Evolutionary conservation across 2,329 filamentous ascomycete species (phyloP).

Genomic region (Fusarium sp.): DNA sequence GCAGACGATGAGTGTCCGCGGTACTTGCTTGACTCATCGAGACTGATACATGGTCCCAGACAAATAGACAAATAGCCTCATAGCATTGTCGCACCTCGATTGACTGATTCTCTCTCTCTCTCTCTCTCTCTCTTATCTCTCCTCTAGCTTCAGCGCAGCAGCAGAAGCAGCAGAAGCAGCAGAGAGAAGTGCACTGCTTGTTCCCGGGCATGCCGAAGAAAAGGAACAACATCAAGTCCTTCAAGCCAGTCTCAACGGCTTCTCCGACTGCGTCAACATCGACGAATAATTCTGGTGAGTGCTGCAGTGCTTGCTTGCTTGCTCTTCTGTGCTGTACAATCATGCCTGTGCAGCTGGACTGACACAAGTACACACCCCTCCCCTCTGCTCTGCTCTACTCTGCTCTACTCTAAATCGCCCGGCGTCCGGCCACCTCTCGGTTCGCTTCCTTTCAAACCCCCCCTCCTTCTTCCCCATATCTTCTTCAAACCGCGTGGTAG

Average conservation of each 20-base stretch:
- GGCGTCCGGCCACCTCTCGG: conserved; percentile 36
- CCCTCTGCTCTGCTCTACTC: not conserved
- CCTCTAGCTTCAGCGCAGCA: not conserved
- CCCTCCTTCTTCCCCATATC: conserved; percentile 24
- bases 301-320: not conserved
- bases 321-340: not conserved
- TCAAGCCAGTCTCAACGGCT: conserved; percentile 67
- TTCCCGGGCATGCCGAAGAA: conserved; percentile 69
- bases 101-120: not conserved
- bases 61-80: conserved; percentile 33
- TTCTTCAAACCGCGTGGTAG: conserved; percentile 41
- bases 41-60: conserved; percentile 26
- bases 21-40: conserved; percentile 32
- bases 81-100: conserved; percentile 19
- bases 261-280: conserved; percentile 49
- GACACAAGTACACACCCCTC: conserved; percentile 30
- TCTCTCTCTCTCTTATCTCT: conserved; percentile 11
- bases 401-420: conserved; percentile 7
- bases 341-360: not conserved
- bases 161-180: not conserved
- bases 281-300: conserved; percentile 42
- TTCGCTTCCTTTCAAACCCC: conserved; percentile 37
- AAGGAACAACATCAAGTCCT: conserved; percentile 63
- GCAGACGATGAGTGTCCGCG: not conserved
- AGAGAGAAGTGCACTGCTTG: conserved; percentile 7